Base-by-base conservation (phyloP, 371 early-diverging fungal species). In the Funneliformis caledonium region DNA sequence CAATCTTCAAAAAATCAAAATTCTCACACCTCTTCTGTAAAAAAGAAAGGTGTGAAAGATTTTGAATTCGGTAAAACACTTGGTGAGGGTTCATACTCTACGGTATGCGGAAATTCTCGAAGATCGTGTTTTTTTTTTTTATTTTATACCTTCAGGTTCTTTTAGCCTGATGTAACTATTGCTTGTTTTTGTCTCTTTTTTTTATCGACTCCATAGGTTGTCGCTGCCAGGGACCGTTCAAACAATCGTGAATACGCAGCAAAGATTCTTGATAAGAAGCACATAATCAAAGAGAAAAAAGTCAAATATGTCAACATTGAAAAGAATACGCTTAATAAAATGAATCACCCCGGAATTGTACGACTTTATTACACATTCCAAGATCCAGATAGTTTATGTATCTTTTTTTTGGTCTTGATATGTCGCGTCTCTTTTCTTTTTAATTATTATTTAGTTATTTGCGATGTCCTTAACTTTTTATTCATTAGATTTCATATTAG, bases 71-170 rank as follows among this genome's bases (percentile, higher is more conserved):
- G 95, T 7, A 86, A 90, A 50, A 86, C 91, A 3, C 84, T 99
- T 31, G 99, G 99, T 72, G 97, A 97, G 85, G 99, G 99, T 52
- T 94, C 96, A 22, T 99, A 97, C 86, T 97, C 98, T 4, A 96
- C 98, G 0, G 99, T 97, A 88, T 83, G 88, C 26, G 48, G 22
- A 47, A 72, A 16, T 52, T 31, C 43, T 12, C 33, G 43, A 69
- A 26, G 19, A 22, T 6, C 19, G 43, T 37, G 42, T 11, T 42
- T 31, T 11, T 68, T 45, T 68, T 3, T 0, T 10, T 64, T 22
- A 6, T 12, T 14, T 42, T 8, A 4, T 48, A n/a, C 4, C n/a
- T 4, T 2, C 26, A 16, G 19, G 16, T 69, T 45, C 12, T 14
- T 72, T 22, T 12, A 8, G 2, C 22, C 26, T 31, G 45, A 69